Evolutionary conservation across 2,329 filamentous ascomycete species (phyloP), one percentile per base, ranked within the genome.

Genomic region (Nigrograna mackinnonii): DNA sequence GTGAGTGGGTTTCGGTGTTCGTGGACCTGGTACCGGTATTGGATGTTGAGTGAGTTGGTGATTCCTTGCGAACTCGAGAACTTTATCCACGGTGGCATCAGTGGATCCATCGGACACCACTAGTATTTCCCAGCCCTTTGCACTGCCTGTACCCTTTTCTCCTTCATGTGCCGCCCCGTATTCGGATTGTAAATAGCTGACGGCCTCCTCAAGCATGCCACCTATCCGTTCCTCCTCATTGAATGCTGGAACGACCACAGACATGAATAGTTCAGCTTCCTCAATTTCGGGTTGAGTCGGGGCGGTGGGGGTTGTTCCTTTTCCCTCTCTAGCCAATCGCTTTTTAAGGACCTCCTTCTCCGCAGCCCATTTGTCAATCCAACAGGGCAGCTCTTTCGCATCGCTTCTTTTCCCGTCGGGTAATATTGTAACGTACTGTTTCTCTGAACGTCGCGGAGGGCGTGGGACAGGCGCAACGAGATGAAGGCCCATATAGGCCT

Each of bases 211-310:
- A 11, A 99, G 78, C 72, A 96, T 96, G 9, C 85, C 86, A 11
- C 83, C 78, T 35, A 99, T 79, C 21, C 94, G 84, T 44, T 87
- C 79, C 65, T 92, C 86, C 64, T 99, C 94, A 56, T 99, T 99
- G 78, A 91, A 99, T 7, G 94, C 94, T 0, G 94, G 94, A 32
- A 99, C 86, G 0, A 99, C 90, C 6, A 97, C 84, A 40, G 88
- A 94, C 76, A 99, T 84, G 64, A 87, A 87, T n/a, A 96, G 71
- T 49, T 91, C 84, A 12, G 91, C 81, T 2, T 85, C 79, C 50
- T 91, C 86, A 41, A 95, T 86, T 53, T 82, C 78, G 13, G 77
- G 52, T 11, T 55, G 48, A 2, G 57, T 52, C 5, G 58, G 54
- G 24, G 52, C 49, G 3, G 37, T 17, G 68, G 50, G 83, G 75